Conservation (phyloP, 805 yeast species). For the Yamadazyma phyllophila region DNA sequence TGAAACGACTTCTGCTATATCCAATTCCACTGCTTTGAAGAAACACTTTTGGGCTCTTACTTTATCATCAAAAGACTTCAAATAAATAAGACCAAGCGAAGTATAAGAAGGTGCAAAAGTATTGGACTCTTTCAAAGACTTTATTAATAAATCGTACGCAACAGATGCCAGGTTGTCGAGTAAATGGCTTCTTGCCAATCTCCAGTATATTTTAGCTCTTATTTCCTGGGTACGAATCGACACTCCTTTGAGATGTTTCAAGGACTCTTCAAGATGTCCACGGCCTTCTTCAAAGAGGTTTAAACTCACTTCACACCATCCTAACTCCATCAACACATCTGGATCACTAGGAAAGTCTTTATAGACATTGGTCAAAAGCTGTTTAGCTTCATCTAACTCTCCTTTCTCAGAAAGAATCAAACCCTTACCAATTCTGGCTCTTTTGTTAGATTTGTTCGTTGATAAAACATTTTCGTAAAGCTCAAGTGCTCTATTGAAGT, state of each 20-base stretch:
- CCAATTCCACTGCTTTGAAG: constrained; percentile 85
- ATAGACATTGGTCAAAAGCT: constrained; percentile 51
- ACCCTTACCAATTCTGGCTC: constrained; percentile 81
- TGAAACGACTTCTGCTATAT: constrained; percentile 70
- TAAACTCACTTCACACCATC: constrained; percentile 72
- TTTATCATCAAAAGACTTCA: constrained; percentile 53
- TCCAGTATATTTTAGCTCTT: constrained; percentile 65
- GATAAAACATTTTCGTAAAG: constrained; percentile 62
- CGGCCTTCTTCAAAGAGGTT: constrained; percentile 54
- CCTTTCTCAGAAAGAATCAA: constrained; percentile 68
- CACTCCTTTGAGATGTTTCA: constrained; percentile 45
- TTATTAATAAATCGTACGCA: constrained; percentile 51
- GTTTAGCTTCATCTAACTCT: constrained; percentile 52
- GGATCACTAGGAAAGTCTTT: constrained; percentile 47
- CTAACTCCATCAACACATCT: constrained; percentile 64
- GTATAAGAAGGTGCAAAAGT: constrained; percentile 79
- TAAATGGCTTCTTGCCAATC: constrained; percentile 66
- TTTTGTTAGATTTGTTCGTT: constrained; percentile 43
- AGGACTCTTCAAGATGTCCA: constrained; percentile 42
- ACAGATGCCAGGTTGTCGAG: constrained; percentile 18
- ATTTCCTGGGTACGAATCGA: constrained; percentile 52
- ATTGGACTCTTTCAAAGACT: constrained; percentile 61
- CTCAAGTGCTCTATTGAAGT: constrained; percentile 69
- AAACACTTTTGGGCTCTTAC: constrained; percentile 81
- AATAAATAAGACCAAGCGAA: constrained; percentile 73